A percentile compares a stretch with the other conserved stretches of the same genome.
Conservation (phyloP, 768 basidiomycete species). For the Russula sp. region DNA sequence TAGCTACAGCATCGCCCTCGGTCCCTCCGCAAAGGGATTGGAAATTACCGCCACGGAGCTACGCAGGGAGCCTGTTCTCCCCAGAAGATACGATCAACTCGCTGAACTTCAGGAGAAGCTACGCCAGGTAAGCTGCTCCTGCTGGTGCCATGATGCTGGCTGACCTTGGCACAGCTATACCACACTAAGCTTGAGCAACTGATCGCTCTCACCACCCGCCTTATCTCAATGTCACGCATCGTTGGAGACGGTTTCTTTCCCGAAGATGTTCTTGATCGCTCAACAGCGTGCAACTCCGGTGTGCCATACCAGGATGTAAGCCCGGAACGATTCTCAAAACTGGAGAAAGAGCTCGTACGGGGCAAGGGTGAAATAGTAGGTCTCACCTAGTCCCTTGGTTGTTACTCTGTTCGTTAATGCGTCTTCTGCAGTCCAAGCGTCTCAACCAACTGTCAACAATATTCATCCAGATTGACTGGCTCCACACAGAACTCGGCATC, state of each 20-base stretch:
- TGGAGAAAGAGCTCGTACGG: slow-evolving; percentile 80
- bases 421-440: slow-evolving; percentile 50
- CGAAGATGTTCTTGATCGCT: slow-evolving; percentile 48
- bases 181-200: slow-evolving; percentile 75
- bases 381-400: slow-evolving; percentile 18
- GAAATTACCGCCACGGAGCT: slow-evolving; percentile 63
- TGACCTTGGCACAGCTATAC: slow-evolving; percentile 44
- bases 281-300: slow-evolving; percentile 33
- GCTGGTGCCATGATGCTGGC: neutral
- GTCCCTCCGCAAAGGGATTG: slow-evolving; percentile 62
- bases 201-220: slow-evolving; percentile 59
- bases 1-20: slow-evolving; percentile 62
- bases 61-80: slow-evolving; percentile 65
- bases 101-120: slow-evolving; percentile 71
- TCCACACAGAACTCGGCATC: slow-evolving; percentile 79
- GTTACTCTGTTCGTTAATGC: neutral
- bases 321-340: slow-evolving; percentile 68
- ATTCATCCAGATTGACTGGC: slow-evolving; percentile 74
- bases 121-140: slow-evolving; percentile 55
- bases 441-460: slow-evolving; percentile 54
- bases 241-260: slow-evolving; percentile 56
- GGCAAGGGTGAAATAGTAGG: slow-evolving; percentile 84
- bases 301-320: slow-evolving; percentile 60
- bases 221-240: slow-evolving; percentile 52
- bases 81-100: slow-evolving; percentile 62